phyloP scores from a whole-genome alignment of 352 stramenopile species.

The Globisporangium radiosum region DNA sequence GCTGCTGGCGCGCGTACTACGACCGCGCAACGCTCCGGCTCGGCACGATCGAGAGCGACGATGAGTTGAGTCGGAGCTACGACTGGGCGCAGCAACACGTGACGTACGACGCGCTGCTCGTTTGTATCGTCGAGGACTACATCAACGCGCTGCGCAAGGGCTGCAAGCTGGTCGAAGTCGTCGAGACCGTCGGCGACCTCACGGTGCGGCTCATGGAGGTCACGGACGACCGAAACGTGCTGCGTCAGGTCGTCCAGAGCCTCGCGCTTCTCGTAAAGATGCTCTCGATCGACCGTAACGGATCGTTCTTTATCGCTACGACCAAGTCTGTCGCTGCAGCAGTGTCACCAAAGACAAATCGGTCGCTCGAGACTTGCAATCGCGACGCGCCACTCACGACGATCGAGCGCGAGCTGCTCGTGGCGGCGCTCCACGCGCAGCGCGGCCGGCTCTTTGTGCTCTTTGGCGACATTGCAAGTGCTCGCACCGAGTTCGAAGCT shows the following conservation, averaged over 20 bases:
- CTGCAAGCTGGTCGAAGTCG: conserved; percentile 63
- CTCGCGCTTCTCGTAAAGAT: conserved; percentile 52
- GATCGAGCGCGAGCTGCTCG: conserved; percentile 38
- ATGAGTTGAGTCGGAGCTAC: conserved; percentile 52
- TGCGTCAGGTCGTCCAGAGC: conserved; percentile 59
- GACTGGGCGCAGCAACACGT: conserved; percentile 47
- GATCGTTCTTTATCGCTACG: conserved; percentile 23
- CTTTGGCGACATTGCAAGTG: conserved; percentile 38
- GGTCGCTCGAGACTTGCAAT: neutral
- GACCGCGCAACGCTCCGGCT: conserved; percentile 66
- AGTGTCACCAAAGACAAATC: neutral
- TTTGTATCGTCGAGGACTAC: conserved; percentile 70
- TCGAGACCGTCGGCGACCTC: conserved; percentile 70
- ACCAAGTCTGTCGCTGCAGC: neutral
- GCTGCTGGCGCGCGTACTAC: conserved; percentile 77
- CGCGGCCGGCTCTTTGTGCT: conserved; percentile 57
- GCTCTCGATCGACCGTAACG: conserved; percentile 30
- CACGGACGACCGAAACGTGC: conserved; percentile 45
- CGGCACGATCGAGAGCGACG: conserved; percentile 54
- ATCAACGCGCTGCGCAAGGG: conserved; percentile 62
- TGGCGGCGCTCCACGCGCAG: conserved; percentile 55
- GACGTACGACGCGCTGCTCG: conserved; percentile 54
- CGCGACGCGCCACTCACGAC: conserved; percentile 15
- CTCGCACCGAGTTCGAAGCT: conserved; percentile 58
- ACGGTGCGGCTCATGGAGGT: conserved; percentile 61